A percentile compares a stretch with the other conserved stretches of the same genome.
Conservation (phyloP, 2,329 filamentous ascomycete species). For the Monosporascus sp. region DNA sequence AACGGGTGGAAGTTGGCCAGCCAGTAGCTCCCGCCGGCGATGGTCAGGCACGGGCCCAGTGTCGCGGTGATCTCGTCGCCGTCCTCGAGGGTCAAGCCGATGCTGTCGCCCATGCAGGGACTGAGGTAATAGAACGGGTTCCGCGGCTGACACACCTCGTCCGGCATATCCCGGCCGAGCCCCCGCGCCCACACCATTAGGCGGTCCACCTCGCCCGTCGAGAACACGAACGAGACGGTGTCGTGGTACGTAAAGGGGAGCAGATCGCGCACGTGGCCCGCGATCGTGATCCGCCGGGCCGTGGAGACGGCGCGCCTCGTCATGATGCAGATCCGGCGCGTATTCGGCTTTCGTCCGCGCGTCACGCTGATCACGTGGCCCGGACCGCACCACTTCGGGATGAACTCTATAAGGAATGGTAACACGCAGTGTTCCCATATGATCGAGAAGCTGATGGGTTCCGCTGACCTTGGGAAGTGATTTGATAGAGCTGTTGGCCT, state of each 20-base stretch:
- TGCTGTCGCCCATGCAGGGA: conserved; percentile 43
- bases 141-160: conserved; percentile 36
- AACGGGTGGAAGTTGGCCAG: conserved; percentile 42
- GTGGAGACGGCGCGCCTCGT: conserved; percentile 28
- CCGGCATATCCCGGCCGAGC: conserved; percentile 30
- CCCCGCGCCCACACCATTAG: conserved; percentile 35
- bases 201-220: conserved; percentile 32
- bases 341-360: conserved; percentile 30
- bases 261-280: conserved; percentile 36
- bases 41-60: conserved; percentile 34
- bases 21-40: conserved; percentile 36
- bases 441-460: conserved; percentile 33
- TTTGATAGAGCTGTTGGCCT: conserved; percentile 26
- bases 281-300: conserved; percentile 35
- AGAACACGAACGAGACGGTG: conserved; percentile 33
- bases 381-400: conserved; percentile 37
- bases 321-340: conserved; percentile 37
- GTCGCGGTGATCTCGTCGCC: conserved; percentile 35
- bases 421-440: conserved; percentile 40
- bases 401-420: conserved; percentile 37
- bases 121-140: conserved; percentile 39
- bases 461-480: conserved; percentile 25
- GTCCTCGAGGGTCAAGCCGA: conserved; percentile 30
- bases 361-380: conserved; percentile 35
- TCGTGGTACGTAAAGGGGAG: conserved; percentile 29